Evolutionary conservation across 139 green algal genomes (phyloP).

Genomic region (Tetradesmus obliquus): DNA sequence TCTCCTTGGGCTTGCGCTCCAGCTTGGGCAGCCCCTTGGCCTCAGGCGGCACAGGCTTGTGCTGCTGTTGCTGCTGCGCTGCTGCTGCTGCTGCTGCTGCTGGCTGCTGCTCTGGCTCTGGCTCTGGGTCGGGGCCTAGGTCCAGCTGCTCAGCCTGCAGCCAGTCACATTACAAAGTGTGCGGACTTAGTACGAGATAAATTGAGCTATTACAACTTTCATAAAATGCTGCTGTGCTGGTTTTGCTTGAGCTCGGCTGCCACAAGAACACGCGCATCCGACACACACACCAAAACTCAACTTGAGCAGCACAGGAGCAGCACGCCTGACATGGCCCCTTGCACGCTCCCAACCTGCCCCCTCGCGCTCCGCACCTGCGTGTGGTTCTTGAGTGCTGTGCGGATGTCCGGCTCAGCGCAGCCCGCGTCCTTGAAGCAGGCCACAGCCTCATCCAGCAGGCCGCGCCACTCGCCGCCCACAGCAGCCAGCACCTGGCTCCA

Average conservation of each 20-base stretch:
- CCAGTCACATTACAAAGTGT: neutral
- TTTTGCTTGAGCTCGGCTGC: neutral
- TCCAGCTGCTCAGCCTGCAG: constrained; percentile 58
- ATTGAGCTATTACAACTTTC: no score
- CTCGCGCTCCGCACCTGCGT: neutral
- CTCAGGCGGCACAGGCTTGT: constrained; percentile 17
- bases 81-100: constrained; percentile 5
- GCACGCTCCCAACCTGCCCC: neutral
- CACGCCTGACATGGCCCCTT: neutral
- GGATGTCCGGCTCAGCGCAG: constrained; percentile 77
- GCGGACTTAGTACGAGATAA: no score
- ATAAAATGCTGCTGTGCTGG: neutral
- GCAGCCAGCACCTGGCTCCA: constrained; percentile 69
- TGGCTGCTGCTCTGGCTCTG: constrained; percentile 52
- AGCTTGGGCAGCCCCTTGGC: constrained; percentile 72
- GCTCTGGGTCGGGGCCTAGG: constrained; percentile 61
- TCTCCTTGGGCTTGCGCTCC: constrained; percentile 62
- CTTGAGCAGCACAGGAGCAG: neutral
- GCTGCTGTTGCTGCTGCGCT: constrained; percentile 13
- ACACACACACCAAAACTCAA: neutral
- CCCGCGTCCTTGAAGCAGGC: constrained; percentile 73
- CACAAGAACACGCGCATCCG: neutral
- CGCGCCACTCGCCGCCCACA: constrained; percentile 52
- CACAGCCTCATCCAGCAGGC: constrained; percentile 71
- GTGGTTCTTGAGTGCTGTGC: constrained; percentile 78